These are phyloP conservation scores for Podospora conica DNA, from an alignment of 495 filamentous ascomycete species.

Conservation along the genomic window DNA sequence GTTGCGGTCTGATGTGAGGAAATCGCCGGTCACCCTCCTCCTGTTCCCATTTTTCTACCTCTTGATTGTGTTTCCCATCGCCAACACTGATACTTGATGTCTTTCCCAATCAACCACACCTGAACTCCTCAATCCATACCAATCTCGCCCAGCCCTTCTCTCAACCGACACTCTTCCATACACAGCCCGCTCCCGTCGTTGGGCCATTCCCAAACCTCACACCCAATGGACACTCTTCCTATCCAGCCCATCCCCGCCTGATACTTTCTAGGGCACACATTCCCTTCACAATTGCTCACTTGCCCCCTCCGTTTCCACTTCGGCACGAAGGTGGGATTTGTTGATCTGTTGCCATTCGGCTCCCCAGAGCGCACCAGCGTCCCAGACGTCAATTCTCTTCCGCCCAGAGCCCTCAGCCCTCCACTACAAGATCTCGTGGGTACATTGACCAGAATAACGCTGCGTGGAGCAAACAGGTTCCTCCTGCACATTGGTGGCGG, in stretches of 20 bases:
- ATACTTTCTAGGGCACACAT: background rate
- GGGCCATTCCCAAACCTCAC: background rate
- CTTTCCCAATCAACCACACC: background rate
- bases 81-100: too few relatives aligned
- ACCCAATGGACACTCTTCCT: background rate
- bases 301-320: background rate
- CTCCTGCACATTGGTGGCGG: background rate
- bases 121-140: background rate
- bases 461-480: background rate
- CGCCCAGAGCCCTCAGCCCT: background rate
- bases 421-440: background rate
- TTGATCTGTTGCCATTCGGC: background rate
- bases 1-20: background rate
- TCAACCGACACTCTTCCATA: too few relatives aligned
- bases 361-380: too few relatives aligned
- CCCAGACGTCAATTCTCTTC: background rate
- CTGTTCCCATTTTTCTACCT: background rate
- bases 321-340: background rate
- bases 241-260: too few relatives aligned
- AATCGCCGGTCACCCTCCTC: background rate
- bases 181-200: too few relatives aligned
- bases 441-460: background rate
- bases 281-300: background rate
- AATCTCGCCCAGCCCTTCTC: background rate
- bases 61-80: too few relatives aligned